Percentiles rank a stretch among this genome's conserved stretches.
These are phyloP conservation scores for Moniliophthora roreri DNA, from an alignment of 1,284 basidiomycete species.

Conservation along the genomic window DNA sequence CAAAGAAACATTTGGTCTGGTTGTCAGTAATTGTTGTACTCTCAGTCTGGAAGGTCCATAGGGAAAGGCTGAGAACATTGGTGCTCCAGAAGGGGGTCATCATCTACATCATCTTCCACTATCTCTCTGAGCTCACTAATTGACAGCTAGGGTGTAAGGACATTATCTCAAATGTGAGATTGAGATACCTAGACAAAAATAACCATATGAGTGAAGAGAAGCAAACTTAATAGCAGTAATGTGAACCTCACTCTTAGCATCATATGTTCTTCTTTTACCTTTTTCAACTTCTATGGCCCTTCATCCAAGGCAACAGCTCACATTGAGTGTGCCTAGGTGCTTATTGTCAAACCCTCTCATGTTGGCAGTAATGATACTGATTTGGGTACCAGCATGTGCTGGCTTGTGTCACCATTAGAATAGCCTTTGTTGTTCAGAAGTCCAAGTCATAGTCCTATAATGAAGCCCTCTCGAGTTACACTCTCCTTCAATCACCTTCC, in stretches of 20 bases:
- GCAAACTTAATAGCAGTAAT: not conserved
- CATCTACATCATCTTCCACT: not conserved
- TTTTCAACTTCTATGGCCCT: not conserved
- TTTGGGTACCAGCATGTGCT: slow-evolving; percentile 21
- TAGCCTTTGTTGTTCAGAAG: too few species aligned
- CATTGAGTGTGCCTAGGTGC: too few species aligned
- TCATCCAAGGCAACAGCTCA: not conserved
- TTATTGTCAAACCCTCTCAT: too few species aligned
- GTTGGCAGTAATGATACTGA: too few species aligned
- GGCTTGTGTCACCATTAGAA: too few species aligned
- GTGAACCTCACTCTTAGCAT: not conserved
- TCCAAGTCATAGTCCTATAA: too few species aligned
- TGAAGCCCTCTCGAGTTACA: too few species aligned
- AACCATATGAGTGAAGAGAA: not conserved
- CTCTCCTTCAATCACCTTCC: too few species aligned
- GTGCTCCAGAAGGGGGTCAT: not conserved
- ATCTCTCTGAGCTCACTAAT: slow-evolving; percentile 2
- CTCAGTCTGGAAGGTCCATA: not conserved
- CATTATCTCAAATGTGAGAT: slow-evolving; percentile 1
- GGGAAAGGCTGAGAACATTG: not conserved
- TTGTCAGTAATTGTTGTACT: not conserved
- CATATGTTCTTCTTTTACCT: slow-evolving; percentile 3
- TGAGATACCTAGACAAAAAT: not conserved
- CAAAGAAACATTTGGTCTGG: not conserved
- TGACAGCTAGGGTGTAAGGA: slow-evolving; percentile 11